These are phyloP conservation scores for Echites panduratus DNA, from an alignment of 257 asterid genomes.

Conservation along the genomic window DNA sequence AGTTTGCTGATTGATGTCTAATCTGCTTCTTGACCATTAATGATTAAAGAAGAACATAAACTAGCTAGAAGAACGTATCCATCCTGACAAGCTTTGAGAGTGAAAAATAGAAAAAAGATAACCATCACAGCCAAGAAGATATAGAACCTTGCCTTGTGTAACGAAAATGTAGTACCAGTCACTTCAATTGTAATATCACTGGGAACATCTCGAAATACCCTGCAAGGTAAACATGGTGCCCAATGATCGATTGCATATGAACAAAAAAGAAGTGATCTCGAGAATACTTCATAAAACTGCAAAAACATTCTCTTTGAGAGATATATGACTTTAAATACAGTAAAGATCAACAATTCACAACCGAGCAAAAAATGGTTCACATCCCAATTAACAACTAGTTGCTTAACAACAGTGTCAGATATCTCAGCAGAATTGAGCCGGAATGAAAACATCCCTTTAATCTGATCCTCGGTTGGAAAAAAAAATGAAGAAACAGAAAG, in stretches of 20 bases:
- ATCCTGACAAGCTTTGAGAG: no score
- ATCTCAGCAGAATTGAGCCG: not conserved
- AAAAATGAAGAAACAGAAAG: no score
- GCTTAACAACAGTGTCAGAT: not conserved
- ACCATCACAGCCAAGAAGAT: not conserved
- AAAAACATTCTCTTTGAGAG: not conserved
- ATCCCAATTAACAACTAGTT: not conserved
- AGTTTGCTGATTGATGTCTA: not conserved
- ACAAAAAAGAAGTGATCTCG: not conserved
- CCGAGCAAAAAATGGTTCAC: not conserved
- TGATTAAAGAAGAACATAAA: no score
- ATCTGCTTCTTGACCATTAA: not conserved
- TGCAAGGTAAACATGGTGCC: slow-evolving; percentile 12
- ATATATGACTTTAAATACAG: not conserved
- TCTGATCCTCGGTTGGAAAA: not conserved
- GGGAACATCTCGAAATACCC: slow-evolving; percentile 94
- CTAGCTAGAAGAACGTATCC: not conserved
- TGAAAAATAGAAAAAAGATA: not conserved
- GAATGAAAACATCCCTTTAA: not conserved
- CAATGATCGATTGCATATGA: not conserved
- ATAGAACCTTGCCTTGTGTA: slow-evolving; percentile 66
- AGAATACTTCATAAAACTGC: not conserved
- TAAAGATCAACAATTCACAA: not conserved
- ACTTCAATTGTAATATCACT: slow-evolving; percentile 85
- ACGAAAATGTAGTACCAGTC: slow-evolving; percentile 60